Base-by-base conservation (phyloP, 345 rosid genomes). In the Toxicodendron radicans region DNA sequence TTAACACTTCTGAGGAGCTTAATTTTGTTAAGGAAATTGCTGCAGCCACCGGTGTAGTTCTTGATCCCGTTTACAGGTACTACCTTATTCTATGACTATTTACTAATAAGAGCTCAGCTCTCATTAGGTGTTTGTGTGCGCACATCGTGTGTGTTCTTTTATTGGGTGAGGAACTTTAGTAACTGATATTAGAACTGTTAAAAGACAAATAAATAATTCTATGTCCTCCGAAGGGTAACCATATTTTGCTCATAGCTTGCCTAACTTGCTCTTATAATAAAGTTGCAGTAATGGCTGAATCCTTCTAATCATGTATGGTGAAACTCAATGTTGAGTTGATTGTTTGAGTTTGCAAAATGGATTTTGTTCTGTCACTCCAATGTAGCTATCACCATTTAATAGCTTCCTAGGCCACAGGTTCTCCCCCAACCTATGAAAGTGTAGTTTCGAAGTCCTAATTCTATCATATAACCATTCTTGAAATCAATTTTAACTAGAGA, bases 31-130 rank as follows among this genome's bases (percentile, higher is more conserved):
- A 84, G 80, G 94, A 92, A 79, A 79, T 92, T 75, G 97, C 99
- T 54, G 52, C 80, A 52, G 85, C 92, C 45, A 92, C 97, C 2
- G 91, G 99, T 49, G 86, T 92, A 65, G 75, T 95, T 79, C 92
- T 92, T 54, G 97, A 92, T 73, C 97, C 97, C 54, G 99, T 95
- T 70, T 92, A 95, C 93, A 92, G 97, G 99, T 92, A 71, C 17
- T 43, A 33, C 24, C 38, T 43, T 33, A 43, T 71, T 21, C 57
- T 58, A 18, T 18, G 9, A 27, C n/a, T 8, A 56, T 38, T 38
- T 54, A 6, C 14, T 56, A 10, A 9, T 70, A 43, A 20, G 20
- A 56, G 56, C 13, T 14, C 24, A 30, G 12, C 45, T 43, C 33
- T 9, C 48, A 1, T 21, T 57, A 7, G 12, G 16, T 58, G 14